These are phyloP conservation scores for Scleroderma citrinum DNA, from an alignment of 768 basidiomycete species.

Conservation along the genomic window DNA sequence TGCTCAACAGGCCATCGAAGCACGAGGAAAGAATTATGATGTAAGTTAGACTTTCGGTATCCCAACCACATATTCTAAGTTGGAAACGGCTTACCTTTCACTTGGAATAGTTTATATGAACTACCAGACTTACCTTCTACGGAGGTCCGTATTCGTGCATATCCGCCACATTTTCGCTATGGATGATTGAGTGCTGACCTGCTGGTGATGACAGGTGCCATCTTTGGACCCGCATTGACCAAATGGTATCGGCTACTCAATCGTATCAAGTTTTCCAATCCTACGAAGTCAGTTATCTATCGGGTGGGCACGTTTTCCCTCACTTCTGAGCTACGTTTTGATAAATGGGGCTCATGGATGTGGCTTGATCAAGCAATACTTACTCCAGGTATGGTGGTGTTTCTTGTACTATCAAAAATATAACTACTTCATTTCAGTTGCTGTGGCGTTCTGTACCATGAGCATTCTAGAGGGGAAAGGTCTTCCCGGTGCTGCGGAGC, in stretches of 20 bases:
- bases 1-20: conserved; percentile 82
- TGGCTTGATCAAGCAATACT: conserved; percentile 77
- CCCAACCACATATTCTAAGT: too few species aligned
- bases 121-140: conserved; percentile 63
- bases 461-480: conserved; percentile 73
- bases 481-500: conserved; percentile 42
- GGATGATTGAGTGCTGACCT: too few species aligned
- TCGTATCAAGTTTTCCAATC: conserved; percentile 59
- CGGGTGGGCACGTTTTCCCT: conserved; percentile 38
- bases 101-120: conserved; percentile 46
- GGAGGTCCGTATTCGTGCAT: conserved; percentile 43
- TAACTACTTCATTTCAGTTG: conserved; percentile 21
- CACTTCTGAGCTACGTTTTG: not conserved
- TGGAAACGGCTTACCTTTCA: not conserved
- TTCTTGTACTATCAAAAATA: too few species aligned
- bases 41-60: conserved; percentile 34
- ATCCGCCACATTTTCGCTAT: not conserved
- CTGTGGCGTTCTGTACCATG: conserved; percentile 59
- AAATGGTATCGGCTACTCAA: conserved; percentile 78
- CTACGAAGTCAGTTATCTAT: conserved; percentile 52
- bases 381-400: conserved; percentile 48
- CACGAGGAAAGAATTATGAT: conserved; percentile 67
- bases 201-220: conserved; percentile 35
- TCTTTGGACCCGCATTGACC: conserved; percentile 80
- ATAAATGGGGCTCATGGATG: conserved; percentile 38